Base-by-base conservation (phyloP, 2,329 filamentous ascomycete species). In the Podosphaera fusca region DNA sequence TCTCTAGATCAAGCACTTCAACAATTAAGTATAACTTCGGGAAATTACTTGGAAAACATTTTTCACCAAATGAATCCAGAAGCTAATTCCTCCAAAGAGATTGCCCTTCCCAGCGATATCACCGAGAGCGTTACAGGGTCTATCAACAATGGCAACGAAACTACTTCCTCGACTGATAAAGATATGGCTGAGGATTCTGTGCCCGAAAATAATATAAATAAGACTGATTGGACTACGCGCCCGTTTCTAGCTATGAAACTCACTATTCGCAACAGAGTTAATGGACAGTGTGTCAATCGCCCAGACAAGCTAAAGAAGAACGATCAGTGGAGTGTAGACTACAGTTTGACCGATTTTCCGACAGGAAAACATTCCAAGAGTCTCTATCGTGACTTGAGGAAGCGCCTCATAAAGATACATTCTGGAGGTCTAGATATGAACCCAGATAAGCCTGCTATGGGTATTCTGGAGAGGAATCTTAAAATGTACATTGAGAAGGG, bases 251-350 rank as follows among this genome's bases (percentile, higher is more conserved):
- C 60, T 45, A 79, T 92, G 75, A 80, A 80, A 12, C 71, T 95
- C 57, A 82, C 79, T 0, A 72, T 87, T 55, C 79, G 79, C 61
- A 92, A 85, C 71, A 78, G 77, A 61, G 76, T 94, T 56, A 83
- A 92, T 64, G 81, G 77, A 21, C 56, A 71, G 10, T 75, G 77
- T 56, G 78, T 87, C 0, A 65, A 71, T 0, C 80, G 87, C 2
- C 85, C 87, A 0, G 61, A 69, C 1, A 62, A 73, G 0, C 66
- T 82, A 51, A 68, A 55, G 0, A 36, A 63, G 12, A 29, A 63
- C 0, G 75, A 80, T 61, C 64, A 71, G 6, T 95, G 89, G 89
- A 68, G 71, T 0, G 72, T 95, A n/a, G 80, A 92, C 63, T 95
- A 94, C 69, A 75, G 81, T 40, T 70, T 95, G 53, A 75, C 76